Conservation (phyloP, 805 yeast genomes). For the Ogataea trehalophila region DNA sequence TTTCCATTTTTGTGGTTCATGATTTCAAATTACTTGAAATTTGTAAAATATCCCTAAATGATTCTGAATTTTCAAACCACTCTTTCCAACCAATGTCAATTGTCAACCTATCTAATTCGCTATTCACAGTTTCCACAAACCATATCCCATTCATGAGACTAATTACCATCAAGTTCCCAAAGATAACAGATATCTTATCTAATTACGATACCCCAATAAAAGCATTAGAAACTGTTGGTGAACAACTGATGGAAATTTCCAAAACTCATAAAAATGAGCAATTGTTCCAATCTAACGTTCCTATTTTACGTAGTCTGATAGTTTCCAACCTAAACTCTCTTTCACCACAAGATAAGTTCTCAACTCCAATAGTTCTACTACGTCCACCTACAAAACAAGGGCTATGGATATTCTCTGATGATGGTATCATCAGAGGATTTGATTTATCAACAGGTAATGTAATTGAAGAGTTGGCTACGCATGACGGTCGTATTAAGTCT, state of each 20-base stretch:
- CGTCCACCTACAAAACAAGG: slow-evolving; percentile 35
- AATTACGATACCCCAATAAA: slow-evolving; percentile 2
- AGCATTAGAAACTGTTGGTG: slow-evolving; percentile 3
- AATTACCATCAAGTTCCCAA: slow-evolving; percentile 47
- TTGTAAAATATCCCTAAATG: slow-evolving; percentile 57
- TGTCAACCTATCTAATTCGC: slow-evolving; percentile 22
- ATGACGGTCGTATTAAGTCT: slow-evolving; percentile 46
- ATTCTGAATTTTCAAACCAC: slow-evolving; percentile 63
- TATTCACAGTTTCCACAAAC: slow-evolving; percentile 64
- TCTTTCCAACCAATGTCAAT: slow-evolving; percentile 57
- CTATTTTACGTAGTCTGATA: slow-evolving; percentile 32
- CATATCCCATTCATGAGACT: slow-evolving; percentile 75
- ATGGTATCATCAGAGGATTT: slow-evolving; percentile 58
- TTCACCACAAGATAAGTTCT: slow-evolving; percentile 67
- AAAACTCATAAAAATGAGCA: slow-evolving; percentile 11
- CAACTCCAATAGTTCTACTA: slow-evolving; percentile 39
- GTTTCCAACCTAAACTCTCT: slow-evolving; percentile 41
- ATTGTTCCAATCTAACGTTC: slow-evolving; percentile 20
- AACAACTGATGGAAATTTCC: slow-evolving; percentile 4
- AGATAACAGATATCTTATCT: slow-evolving; percentile 15
- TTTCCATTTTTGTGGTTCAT: slow-evolving; percentile 38
- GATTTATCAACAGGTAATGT: slow-evolving; percentile 40
- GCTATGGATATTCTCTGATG: slow-evolving; percentile 66
- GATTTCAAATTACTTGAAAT: slow-evolving; percentile 28
- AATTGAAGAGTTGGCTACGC: slow-evolving; percentile 30